Evolutionary conservation across 805 yeast species (phyloP).

Genomic region (Saturnispora galanensis): DNA sequence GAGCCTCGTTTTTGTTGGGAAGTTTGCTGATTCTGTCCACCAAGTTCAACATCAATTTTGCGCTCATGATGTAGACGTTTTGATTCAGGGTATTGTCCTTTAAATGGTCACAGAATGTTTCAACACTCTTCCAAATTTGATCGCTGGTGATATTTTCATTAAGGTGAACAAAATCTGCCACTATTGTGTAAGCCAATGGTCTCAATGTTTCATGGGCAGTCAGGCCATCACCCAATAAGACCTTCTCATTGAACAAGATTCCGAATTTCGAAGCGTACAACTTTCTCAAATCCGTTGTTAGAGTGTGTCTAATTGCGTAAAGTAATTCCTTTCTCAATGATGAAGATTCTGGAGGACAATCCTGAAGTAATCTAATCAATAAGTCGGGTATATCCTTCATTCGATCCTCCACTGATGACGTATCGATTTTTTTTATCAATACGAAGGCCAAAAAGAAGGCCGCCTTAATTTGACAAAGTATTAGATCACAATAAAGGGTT

Average conservation of each 20-base stretch:
- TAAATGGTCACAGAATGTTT: conserved; percentile 67
- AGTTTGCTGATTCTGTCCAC: conserved; percentile 81
- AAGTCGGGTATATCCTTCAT: conserved; percentile 72
- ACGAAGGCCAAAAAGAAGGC: conserved; percentile 92
- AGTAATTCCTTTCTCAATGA: conserved; percentile 86
- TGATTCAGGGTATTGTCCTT: conserved; percentile 75
- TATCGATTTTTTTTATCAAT: conserved; percentile 73
- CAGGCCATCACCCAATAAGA: conserved; percentile 84
- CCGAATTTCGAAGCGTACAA: conserved; percentile 82
- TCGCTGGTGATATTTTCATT: conserved; percentile 71
- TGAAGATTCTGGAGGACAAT: conserved; percentile 89
- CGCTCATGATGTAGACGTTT: conserved; percentile 94
- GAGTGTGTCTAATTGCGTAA: conserved; percentile 91
- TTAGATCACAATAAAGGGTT: conserved; percentile 75
- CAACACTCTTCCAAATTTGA: conserved; percentile 82
- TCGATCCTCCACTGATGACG: conserved; percentile 48
- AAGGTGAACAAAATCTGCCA: conserved; percentile 92
- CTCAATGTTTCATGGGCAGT: conserved; percentile 84
- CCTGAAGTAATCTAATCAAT: conserved; percentile 76
- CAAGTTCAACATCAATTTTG: conserved; percentile 75
- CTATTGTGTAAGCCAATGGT: conserved; percentile 89
- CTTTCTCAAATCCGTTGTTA: conserved; percentile 77
- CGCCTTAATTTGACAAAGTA: conserved; percentile 90
- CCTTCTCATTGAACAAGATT: conserved; percentile 73
- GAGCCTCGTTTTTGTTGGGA: conserved; percentile 70